Conservation (phyloP, 1,284 basidiomycete species). For the Ganoderma lucidum region DNA sequence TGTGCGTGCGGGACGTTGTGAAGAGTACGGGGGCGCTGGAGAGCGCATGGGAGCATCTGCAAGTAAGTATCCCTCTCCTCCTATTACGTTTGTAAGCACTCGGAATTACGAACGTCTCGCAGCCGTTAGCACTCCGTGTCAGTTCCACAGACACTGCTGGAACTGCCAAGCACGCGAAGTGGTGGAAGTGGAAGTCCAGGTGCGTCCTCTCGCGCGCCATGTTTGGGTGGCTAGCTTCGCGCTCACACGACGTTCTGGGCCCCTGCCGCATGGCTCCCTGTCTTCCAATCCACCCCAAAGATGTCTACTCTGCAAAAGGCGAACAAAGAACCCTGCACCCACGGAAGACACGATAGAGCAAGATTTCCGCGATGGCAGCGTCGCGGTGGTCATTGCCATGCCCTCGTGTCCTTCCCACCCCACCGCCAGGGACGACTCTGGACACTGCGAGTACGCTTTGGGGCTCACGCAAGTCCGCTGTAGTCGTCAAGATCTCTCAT, state of each 20-base stretch:
- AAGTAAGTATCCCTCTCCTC: conserved; percentile 27
- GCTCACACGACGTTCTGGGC: conserved; percentile 23
- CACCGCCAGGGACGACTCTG: not conserved
- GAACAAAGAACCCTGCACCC: conserved; percentile 7
- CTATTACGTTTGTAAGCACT: conserved; percentile 5
- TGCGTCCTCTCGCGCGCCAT: conserved; percentile 16
- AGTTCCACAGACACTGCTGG: conserved; percentile 13
- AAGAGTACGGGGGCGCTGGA: conserved; percentile 19
- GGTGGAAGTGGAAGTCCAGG: conserved; percentile 26
- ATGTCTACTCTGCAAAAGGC: conserved; percentile 12
- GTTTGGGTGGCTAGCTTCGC: conserved; percentile 5
- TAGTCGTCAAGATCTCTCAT: not conserved
- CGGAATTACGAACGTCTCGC: conserved; percentile 13
- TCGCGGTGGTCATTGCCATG: conserved; percentile 29
- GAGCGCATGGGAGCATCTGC: conserved; percentile 28
- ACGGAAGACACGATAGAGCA: not conserved
- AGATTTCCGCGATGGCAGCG: conserved; percentile 16
- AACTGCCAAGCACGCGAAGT: conserved; percentile 4
- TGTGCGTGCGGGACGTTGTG: conserved; percentile 22
- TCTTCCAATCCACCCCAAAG: conserved; percentile 12
- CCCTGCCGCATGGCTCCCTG: conserved; percentile 13
- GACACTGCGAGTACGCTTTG: conserved; percentile 24
- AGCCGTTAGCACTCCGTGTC: conserved; percentile 30
- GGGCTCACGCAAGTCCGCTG: conserved; percentile 23
- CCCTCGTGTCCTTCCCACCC: conserved; percentile 15